A percentile compares a stretch with the other conserved stretches of the same genome.
phyloP scores from a whole-genome alignment of 208 protist species.

The Trypanosoma melophagium region DNA sequence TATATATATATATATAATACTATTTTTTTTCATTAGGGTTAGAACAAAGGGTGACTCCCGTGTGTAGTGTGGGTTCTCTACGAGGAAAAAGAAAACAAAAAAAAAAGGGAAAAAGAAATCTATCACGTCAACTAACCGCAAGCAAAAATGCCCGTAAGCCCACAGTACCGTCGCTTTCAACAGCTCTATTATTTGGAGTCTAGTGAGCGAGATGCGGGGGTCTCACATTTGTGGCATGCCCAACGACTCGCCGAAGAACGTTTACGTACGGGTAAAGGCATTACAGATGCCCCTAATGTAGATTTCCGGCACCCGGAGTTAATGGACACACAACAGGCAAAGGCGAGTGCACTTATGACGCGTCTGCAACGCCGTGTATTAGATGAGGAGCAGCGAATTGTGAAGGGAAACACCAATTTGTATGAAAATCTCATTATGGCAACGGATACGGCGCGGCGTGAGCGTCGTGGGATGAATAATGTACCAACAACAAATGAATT shows the following conservation, averaged over 20 bases:
- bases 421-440: conserved; percentile 39
- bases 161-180: conserved; percentile 38
- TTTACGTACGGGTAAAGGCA: conserved; percentile 38
- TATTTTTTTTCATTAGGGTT: too few relatives aligned
- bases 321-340: conserved; percentile 28
- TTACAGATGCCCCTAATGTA: conserved; percentile 46
- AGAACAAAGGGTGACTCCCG: too few relatives aligned
- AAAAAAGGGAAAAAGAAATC: background rate
- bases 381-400: conserved; percentile 40
- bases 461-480: conserved; percentile 46
- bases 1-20: too few relatives aligned
- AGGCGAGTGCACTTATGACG: conserved; percentile 23
- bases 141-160: conserved; percentile 20
- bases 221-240: conserved; percentile 69
- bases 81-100: too few relatives aligned
- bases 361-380: conserved; percentile 41
- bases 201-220: conserved; percentile 44
- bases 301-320: conserved; percentile 45
- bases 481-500: conserved; percentile 33
- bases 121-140: background rate
- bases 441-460: conserved; percentile 32
- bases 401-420: conserved; percentile 35
- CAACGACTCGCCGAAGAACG: conserved; percentile 51
- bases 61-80: too few relatives aligned
- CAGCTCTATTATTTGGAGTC: conserved; percentile 43